Conservation (phyloP, 2,329 filamentous ascomycete species). For the Pseudogymnoascus sp. region DNA sequence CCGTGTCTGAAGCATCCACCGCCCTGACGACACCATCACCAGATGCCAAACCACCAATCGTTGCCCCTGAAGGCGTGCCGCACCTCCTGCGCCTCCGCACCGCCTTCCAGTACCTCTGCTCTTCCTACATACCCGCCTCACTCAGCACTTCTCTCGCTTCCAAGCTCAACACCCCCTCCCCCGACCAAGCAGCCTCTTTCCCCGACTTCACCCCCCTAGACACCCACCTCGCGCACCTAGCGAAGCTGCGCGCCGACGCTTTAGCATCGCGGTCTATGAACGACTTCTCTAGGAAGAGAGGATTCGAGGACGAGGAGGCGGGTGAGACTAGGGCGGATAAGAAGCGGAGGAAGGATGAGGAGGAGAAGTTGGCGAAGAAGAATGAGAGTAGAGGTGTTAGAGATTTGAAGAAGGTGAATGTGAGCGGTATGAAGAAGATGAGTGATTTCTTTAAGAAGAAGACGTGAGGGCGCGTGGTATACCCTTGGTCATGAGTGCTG, state of each 20-base stretch:
- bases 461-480: neutral
- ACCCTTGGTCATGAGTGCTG: neutral
- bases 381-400: conserved; percentile 66
- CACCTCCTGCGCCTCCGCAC: conserved; percentile 40
- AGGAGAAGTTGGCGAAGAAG: conserved; percentile 75
- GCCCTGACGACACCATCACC: conserved; percentile 30
- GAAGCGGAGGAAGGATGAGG: conserved; percentile 78
- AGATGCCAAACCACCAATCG: conserved; percentile 16
- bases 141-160: conserved; percentile 32
- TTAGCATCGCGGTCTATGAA: conserved; percentile 56
- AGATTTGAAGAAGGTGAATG: conserved; percentile 83
- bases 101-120: conserved; percentile 39
- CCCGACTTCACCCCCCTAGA: conserved; percentile 65
- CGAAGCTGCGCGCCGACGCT: conserved; percentile 62
- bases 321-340: conserved; percentile 60
- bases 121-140: conserved; percentile 37
- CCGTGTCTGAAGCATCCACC: conserved; percentile 32
- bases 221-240: conserved; percentile 57
- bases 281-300: conserved; percentile 64
- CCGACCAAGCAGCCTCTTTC: conserved; percentile 25
- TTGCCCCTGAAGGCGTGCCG: conserved; percentile 29
- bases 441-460: conserved; percentile 83
- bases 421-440: conserved; percentile 91
- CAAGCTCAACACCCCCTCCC: conserved; percentile 21
- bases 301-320: conserved; percentile 51